These are phyloP conservation scores for Leptographium galeiforme DNA, from an alignment of 2,329 filamentous ascomycete species.

Conservation along the genomic window DNA sequence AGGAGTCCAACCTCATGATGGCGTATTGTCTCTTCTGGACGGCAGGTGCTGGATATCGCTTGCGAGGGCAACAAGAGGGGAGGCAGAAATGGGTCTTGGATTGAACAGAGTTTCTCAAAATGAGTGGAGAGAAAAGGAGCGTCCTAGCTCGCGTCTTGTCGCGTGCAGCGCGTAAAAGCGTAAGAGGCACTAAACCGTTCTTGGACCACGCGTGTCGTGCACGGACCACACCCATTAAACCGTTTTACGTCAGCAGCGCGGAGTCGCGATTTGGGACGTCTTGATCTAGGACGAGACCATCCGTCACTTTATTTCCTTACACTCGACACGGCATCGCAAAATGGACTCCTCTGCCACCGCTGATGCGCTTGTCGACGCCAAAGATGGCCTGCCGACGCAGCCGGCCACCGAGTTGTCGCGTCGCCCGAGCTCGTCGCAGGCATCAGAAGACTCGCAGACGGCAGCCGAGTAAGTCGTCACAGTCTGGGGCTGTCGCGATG, in stretches of 20 bases:
- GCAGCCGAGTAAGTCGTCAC: constrained; percentile 47
- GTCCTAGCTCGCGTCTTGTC: constrained; percentile 1
- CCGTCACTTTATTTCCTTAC: neutral
- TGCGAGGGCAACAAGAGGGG: no score
- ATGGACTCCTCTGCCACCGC: constrained; percentile 4
- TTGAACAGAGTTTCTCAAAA: neutral
- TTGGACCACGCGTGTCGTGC: constrained; percentile 13
- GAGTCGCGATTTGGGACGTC: neutral
- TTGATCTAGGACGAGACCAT: neutral
- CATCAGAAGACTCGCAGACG: constrained; percentile 55
- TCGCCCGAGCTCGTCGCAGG: constrained; percentile 46
- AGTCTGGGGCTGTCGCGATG: neutral
- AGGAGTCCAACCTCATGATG: constrained; percentile 14
- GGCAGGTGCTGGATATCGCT: no score
- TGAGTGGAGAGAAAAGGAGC: neutral
- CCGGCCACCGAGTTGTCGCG: constrained; percentile 21
- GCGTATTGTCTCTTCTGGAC: no score
- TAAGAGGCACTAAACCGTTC: constrained; percentile 27
- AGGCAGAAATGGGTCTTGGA: no score
- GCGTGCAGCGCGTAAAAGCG: constrained; percentile 15
- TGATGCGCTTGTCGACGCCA: constrained; percentile 17
- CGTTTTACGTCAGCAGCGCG: neutral
- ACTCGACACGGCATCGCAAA: neutral
- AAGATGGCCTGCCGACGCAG: constrained; percentile 32
- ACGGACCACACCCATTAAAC: constrained; percentile 1